Base-by-base conservation (phyloP, 305 asterid genomes). In the Solanum hybrid region DNA sequence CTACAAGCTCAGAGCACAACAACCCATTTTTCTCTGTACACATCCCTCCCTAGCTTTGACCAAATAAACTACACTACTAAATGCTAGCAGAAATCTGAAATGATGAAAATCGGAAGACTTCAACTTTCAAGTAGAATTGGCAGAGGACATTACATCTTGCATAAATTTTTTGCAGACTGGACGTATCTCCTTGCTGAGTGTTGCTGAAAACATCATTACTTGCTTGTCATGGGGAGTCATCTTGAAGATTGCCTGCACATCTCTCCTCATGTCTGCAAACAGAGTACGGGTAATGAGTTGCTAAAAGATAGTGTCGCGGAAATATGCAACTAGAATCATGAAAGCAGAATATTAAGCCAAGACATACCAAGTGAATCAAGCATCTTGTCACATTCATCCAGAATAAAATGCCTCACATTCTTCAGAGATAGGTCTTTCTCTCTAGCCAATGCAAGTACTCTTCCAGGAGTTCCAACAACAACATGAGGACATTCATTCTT, bases 171-270 rank as follows among this genome's bases (percentile, higher is more conserved):
- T 97, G 97, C 99, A 97, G 82, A 97, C 96, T 1, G 99, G 99
- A 57, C 98, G 98, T 82, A 96, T 97, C 92, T 95, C 98, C 93
- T 97, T 97, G 95, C 98, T 95, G 89, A 97, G 98, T 7, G 99
- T 96, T 35, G 99, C 98, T 10, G 98, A 96, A 87, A 96, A 96
- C 98, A 96, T 96, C 98, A 95, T 96, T 24, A 96, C 99, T 94
- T 96, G 99, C 93, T 96, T 96, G 90, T 96, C 98, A 42, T 95
- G 98, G 34, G 99, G 99, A 18, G 98, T 96, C 99, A 94, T 93
- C 93, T 94, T 95, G 94, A 96, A 96, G 90, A 96, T 96, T 93
- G 93, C 97, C 93, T 96, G 99, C 84, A 96, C 99, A 84, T 96
- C 99, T 93, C 95, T 94, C 92, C 99, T 89, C 99, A 96, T 96